Conservation (phyloP, 495 filamentous ascomycete species). For the Penicillium desertorum region DNA sequence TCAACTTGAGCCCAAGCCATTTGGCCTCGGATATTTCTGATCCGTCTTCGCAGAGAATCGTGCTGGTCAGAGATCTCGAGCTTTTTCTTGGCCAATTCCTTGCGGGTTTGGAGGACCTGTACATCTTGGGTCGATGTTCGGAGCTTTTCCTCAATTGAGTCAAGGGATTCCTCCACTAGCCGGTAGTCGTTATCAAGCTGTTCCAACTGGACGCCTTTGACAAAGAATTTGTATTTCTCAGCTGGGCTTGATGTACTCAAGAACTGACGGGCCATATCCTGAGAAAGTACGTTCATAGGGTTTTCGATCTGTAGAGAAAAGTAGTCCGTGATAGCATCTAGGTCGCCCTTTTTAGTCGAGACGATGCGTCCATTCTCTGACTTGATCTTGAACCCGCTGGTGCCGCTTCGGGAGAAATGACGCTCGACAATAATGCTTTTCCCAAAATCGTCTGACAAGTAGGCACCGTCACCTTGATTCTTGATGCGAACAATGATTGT, state of each 20-base stretch:
- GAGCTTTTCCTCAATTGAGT: slow-evolving; percentile 65
- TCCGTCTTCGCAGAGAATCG: slow-evolving; percentile 52
- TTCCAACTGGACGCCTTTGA: slow-evolving; percentile 92
- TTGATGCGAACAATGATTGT: slow-evolving; percentile 79
- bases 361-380: slow-evolving; percentile 65
- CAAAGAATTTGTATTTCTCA: slow-evolving; percentile 95
- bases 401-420: slow-evolving; percentile 74
- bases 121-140: slow-evolving; percentile 49
- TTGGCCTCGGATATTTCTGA: slow-evolving; percentile 54
- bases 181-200: slow-evolving; percentile 89
- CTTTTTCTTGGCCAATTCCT: slow-evolving; percentile 49
- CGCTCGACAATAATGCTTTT: slow-evolving; percentile 87
- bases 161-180: slow-evolving; percentile 67
- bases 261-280: slow-evolving; percentile 93
- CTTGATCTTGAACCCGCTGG: slow-evolving; percentile 86
- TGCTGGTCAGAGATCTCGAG: slow-evolving; percentile 60
- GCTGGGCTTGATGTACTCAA: slow-evolving; percentile 75
- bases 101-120: slow-evolving; percentile 42
- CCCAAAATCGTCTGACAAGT: slow-evolving; percentile 79
- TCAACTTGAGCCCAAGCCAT: slow-evolving; percentile 75
- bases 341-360: slow-evolving; percentile 78
- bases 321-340: slow-evolving; percentile 93
- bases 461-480: slow-evolving; percentile 81
- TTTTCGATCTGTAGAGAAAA: slow-evolving; percentile 95
- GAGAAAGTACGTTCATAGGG: slow-evolving; percentile 94